These are phyloP conservation scores for Zymoseptoria pseudotritici DNA, from an alignment of 2,329 filamentous ascomycete species.

Conservation along the genomic window DNA sequence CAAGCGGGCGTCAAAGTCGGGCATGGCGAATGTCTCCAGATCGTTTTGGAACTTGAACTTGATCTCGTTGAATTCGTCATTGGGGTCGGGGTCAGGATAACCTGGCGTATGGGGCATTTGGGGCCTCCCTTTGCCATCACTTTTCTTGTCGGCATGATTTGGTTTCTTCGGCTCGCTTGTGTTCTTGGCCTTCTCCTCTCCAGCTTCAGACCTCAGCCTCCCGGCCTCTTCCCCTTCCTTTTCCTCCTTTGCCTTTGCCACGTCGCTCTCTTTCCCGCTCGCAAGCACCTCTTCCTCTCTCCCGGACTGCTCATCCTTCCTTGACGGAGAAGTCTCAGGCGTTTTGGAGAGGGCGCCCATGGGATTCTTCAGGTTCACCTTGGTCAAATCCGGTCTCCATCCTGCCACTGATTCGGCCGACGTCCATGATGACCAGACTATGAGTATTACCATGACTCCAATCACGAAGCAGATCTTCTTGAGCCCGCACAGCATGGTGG, in stretches of 20 bases:
- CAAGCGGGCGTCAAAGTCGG: constrained; percentile 5
- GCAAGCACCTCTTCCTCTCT: background rate
- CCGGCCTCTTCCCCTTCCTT: background rate
- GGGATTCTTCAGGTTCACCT: background rate
- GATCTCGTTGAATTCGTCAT: constrained; percentile 11
- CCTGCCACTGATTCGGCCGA: background rate
- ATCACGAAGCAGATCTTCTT: background rate
- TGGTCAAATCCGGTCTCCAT: background rate
- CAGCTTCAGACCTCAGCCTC: background rate
- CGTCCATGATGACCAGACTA: background rate
- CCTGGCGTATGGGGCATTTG: background rate
- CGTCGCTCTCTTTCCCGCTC: background rate
- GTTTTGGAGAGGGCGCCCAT: background rate
- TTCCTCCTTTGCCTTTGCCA: background rate
- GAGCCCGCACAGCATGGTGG: too few species aligned
- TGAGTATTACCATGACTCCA: background rate
- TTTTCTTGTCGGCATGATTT: background rate
- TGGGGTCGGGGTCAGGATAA: background rate
- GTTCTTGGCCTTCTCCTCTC: background rate
- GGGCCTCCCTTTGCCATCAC: background rate
- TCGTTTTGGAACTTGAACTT: constrained; percentile 13
- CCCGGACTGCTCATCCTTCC: background rate
- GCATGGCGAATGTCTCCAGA: constrained; percentile 6
- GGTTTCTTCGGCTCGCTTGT: background rate
- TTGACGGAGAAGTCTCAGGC: background rate